Percentiles rank a stretch among this genome's conserved stretches.
phyloP scores from a whole-genome alignment of 2,329 filamentous ascomycete species.

The Cadophora luteo-olivacea region DNA sequence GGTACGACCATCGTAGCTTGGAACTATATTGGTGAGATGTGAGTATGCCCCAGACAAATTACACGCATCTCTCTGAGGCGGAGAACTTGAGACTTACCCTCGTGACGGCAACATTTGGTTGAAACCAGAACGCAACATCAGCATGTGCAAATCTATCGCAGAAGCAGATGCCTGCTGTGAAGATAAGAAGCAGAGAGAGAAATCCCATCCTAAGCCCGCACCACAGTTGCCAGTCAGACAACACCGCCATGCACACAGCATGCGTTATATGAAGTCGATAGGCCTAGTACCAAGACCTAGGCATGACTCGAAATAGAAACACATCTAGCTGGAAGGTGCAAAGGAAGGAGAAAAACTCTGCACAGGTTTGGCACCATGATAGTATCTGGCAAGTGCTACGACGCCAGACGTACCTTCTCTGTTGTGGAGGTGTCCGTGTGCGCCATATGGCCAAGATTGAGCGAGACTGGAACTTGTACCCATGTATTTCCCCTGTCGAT shows the following conservation, averaged over 20 bases:
- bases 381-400: background rate
- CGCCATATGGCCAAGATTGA: slow-evolving; percentile 13
- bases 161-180: slow-evolving; percentile 11
- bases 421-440: slow-evolving; percentile 10
- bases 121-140: slow-evolving; percentile 28
- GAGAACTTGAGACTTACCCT: too few relatives aligned
- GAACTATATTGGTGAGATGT: slow-evolving; percentile 23
- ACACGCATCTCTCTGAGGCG: too few relatives aligned
- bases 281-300: slow-evolving; percentile 3
- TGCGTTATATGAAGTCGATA: slow-evolving; percentile 7
- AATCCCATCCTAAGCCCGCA: slow-evolving; percentile 11
- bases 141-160: slow-evolving; percentile 17
- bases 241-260: background rate
- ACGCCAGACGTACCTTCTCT: background rate
- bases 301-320: slow-evolving; percentile 6
- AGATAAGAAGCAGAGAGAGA: background rate
- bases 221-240: slow-evolving; percentile 10
- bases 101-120: slow-evolving; percentile 29
- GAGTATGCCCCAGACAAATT: too few relatives aligned
- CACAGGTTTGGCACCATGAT: slow-evolving; percentile 1
- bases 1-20: slow-evolving; percentile 34
- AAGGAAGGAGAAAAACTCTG: background rate
- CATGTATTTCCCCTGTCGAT: slow-evolving; percentile 14
- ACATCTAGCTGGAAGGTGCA: background rate
- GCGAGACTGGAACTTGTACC: slow-evolving; percentile 15